Base-by-base conservation (phyloP, 2,329 filamentous ascomycete genomes). In the Pseudocercospora vitis region DNA sequence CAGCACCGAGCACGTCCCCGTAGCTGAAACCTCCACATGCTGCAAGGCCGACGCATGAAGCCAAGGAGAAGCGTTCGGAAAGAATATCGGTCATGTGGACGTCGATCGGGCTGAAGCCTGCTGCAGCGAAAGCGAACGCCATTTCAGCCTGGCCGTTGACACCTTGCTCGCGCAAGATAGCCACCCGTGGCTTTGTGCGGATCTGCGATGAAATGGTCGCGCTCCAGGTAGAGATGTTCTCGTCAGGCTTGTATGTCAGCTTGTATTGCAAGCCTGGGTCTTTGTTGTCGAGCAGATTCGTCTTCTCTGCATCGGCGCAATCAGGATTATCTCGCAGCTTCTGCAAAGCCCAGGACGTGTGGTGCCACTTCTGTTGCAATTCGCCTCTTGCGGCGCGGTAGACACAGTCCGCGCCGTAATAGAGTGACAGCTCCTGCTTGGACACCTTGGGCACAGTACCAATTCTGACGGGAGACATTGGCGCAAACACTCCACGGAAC, bases 21-120 rank as follows among this genome's bases (percentile, higher is more conserved):
- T 96, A 97, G 12, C 89, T 95, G 81, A 99, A 97, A 46, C 94
- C 94, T 69, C 94, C 94, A 61, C 91, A 95, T n/a, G 91, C 91
- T 29, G 92, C 94, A 42, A 97, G 80, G 62, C 94, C 94, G 26
- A 86, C 85, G 71, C 96, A 96, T 59, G 85, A 86, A 33, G 85
- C 80, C 7, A 99, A 84, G 0, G 89, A 91, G 57, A 89, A 84
- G 12, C 88, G 87, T 8, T 83, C 84, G 19, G 89, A 84, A 52
- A 97, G 85, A 45, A 87, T 80, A 65, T 97, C 92, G 3, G 88
- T 94, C 94, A 99, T 97, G 78, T 96, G 92, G 1, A 97, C 87
- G 68, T 99, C 92, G 42, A 97, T 83, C 11, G 91, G 84, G 46
- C 91, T 86, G 75, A 97, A 97, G 31, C 92, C 92, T 37, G 94